Evolutionary conservation across 495 filamentous ascomycete genomes (phyloP).

Genomic region (Apodospora peruviana): DNA sequence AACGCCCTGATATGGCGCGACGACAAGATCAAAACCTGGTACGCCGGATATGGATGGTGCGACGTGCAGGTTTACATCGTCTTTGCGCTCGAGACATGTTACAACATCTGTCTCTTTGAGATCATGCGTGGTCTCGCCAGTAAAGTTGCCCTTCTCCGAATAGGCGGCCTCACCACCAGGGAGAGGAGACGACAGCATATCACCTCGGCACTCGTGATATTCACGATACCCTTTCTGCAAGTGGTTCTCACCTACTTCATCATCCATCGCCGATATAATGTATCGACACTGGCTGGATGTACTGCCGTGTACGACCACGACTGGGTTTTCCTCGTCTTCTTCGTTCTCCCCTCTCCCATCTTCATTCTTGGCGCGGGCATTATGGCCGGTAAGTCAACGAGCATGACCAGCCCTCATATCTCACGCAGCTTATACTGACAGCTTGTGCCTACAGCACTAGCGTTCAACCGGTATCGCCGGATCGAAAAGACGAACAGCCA

Average conservation of each 20-base stretch:
- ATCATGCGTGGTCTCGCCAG: conserved; percentile 75
- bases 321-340: conserved; percentile 65
- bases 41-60: conserved; percentile 69
- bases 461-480: conserved; percentile 60
- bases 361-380: conserved; percentile 57
- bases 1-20: conserved; percentile 80
- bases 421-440: conserved; percentile 8
- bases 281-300: conserved; percentile 73
- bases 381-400: conserved; percentile 62
- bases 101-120: conserved; percentile 58
- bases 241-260: conserved; percentile 65
- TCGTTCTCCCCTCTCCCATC: conserved; percentile 60
- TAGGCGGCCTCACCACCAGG: conserved; percentile 43
- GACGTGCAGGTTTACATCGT: conserved; percentile 70
- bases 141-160: conserved; percentile 56
- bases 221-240: conserved; percentile 58
- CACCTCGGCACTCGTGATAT: conserved; percentile 64
- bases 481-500: conserved; percentile 58
- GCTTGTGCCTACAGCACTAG: conserved; percentile 44
- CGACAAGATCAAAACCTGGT: conserved; percentile 64
- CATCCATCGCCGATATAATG: conserved; percentile 63
- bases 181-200: conserved; percentile 49
- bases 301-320: conserved; percentile 55
- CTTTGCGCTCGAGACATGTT: conserved; percentile 48
- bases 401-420: background rate